phyloP scores from a whole-genome alignment of 2,329 filamentous ascomycete species.

The Emergomyces africanus region DNA sequence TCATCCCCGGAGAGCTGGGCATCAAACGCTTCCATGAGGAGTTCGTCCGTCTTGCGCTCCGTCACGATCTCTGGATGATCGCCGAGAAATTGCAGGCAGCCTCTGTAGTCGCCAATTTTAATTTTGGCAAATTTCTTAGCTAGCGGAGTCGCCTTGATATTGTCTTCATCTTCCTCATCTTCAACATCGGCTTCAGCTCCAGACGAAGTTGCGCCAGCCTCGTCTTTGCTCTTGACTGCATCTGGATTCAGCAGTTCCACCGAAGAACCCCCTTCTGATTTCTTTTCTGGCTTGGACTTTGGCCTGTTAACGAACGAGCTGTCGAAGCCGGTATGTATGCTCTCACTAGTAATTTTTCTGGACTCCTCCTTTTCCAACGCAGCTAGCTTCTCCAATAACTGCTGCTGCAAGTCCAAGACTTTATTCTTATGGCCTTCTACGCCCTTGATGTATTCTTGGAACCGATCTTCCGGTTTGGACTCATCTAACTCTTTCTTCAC shows the following conservation, averaged over 20 bases:
- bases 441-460: constrained; percentile 64
- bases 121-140: constrained; percentile 77
- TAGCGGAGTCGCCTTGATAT: constrained; percentile 61
- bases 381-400: constrained; percentile 60
- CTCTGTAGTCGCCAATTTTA: constrained; percentile 57
- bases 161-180: constrained; percentile 53
- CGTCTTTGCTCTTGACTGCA: constrained; percentile 16
- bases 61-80: constrained; percentile 63
- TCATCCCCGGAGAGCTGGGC: constrained; percentile 63
- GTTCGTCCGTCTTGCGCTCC: constrained; percentile 79
- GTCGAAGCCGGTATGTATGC: constrained; percentile 79
- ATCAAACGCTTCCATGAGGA: constrained; percentile 87
- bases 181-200: constrained; percentile 48
- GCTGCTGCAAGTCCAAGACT: constrained; percentile 62
- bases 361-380: constrained; percentile 75
- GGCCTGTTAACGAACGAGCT: constrained; percentile 65
- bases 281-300: constrained; percentile 21
- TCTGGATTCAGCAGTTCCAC: constrained; percentile 68
- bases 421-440: constrained; percentile 65
- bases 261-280: constrained; percentile 16
- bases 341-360: constrained; percentile 88
- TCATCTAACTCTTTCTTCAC: constrained; percentile 79
- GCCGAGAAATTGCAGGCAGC: constrained; percentile 64
- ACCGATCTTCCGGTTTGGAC: constrained; percentile 53
- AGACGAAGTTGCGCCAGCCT: constrained; percentile 33